Evolutionary conservation across 371 early-diverging fungal species (phyloP).

Genomic region (Ecytonucleospora hepatopenaei): DNA sequence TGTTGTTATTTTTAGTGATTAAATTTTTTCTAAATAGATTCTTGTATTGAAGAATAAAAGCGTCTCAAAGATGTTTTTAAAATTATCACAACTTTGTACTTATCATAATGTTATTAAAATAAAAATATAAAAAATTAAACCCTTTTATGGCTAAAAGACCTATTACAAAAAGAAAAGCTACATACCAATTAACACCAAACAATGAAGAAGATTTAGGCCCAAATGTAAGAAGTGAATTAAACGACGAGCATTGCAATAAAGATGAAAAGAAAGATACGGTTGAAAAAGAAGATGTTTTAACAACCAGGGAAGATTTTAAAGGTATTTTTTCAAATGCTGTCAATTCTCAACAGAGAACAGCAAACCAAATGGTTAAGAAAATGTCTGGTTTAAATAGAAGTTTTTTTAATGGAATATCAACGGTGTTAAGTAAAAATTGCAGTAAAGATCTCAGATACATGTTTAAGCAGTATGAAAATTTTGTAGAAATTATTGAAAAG

Average conservation of each 20-base stretch:
- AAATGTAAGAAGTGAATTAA: not conserved
- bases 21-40: not conserved
- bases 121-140: conserved; percentile 9
- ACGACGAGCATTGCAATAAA: too few relatives aligned
- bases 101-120: not conserved
- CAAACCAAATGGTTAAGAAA: conserved; percentile 11
- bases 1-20: not conserved
- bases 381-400: conserved; percentile 42
- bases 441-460: conserved; percentile 36
- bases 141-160: conserved; percentile 8
- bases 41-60: not conserved
- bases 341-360: not conserved
- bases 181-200: conserved; percentile 37
- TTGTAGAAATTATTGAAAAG: conserved; percentile 16
- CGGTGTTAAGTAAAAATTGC: conserved; percentile 25
- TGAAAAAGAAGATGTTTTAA: too few relatives aligned
- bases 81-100: not conserved
- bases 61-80: not conserved
- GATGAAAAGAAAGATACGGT: too few relatives aligned
- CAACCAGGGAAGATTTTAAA: not conserved
- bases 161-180: conserved; percentile 39
- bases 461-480: conserved; percentile 40
- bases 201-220: not conserved
- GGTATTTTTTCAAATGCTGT: not conserved
- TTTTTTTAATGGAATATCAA: conserved; percentile 35